Evolutionary conservation across 305 asterid genomes (phyloP).

Genomic region (Withania somnifera): DNA sequence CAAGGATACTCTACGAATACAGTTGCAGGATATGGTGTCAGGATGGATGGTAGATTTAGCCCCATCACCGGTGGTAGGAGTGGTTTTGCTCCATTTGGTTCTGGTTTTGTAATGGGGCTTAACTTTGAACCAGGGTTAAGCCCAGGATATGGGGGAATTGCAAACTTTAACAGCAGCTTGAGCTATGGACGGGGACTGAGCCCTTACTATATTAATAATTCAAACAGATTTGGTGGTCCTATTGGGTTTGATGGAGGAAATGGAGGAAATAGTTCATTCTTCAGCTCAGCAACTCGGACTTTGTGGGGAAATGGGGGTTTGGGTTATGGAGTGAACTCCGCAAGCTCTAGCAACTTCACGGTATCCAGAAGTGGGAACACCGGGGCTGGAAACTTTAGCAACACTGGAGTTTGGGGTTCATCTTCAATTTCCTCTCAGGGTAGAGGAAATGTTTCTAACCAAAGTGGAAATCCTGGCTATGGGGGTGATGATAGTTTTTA

Average conservation of each 20-base stretch:
- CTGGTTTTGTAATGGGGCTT: slow-evolving; percentile 29
- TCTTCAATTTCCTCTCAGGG: slow-evolving; percentile 14
- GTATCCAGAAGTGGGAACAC: slow-evolving; percentile 16
- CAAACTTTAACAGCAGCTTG: slow-evolving; percentile 17
- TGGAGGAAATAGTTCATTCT: slow-evolving; percentile 29
- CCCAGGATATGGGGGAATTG: slow-evolving; percentile 28
- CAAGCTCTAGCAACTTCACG: slow-evolving; percentile 12
- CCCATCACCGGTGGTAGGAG: slow-evolving; percentile 16
- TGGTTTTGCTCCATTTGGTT: slow-evolving; percentile 24
- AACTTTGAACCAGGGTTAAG: slow-evolving; percentile 29
- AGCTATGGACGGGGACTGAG: slow-evolving; percentile 29
- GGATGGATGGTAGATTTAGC: slow-evolving; percentile 38
- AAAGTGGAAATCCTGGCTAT: slow-evolving; percentile 13
- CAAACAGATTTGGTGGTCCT: slow-evolving; percentile 27
- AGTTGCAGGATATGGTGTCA: slow-evolving; percentile 35
- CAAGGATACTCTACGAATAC: slow-evolving; percentile 32
- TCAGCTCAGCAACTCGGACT: slow-evolving; percentile 25
- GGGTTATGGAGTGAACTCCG: slow-evolving; percentile 20
- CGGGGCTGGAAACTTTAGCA: slow-evolving; percentile 5
- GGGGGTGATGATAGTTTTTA: slow-evolving; percentile 16
- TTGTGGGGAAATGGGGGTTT: slow-evolving; percentile 30
- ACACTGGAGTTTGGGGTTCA: slow-evolving; percentile 22
- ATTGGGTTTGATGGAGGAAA: slow-evolving; percentile 29
- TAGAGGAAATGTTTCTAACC: slow-evolving; percentile 13
- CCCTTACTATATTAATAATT: slow-evolving; percentile 22